Percentiles rank a stretch among this genome's conserved stretches.
Conservation (phyloP, 306 rosid genomes). For the Morella rubra region DNA sequence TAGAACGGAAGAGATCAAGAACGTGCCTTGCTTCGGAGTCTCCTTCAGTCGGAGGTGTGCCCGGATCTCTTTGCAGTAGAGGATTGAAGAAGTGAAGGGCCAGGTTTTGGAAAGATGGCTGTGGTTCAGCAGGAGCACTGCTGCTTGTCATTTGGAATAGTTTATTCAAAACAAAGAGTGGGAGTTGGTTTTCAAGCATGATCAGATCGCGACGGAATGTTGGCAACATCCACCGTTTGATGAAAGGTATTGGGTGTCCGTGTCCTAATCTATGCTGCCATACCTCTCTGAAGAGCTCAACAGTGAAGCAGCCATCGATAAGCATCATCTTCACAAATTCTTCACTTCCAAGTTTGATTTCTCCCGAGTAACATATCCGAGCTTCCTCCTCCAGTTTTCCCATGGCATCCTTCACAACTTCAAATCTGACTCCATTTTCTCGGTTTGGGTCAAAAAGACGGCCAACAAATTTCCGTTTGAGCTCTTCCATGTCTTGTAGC, state of each 20-base stretch:
- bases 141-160: conserved; percentile 30
- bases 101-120: conserved; percentile 14
- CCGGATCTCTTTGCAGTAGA: conserved; percentile 22
- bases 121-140: neutral
- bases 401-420: conserved; percentile 17
- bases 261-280: neutral
- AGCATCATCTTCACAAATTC: conserved; percentile 44
- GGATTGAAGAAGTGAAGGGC: conserved; percentile 38
- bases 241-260: conserved; percentile 3
- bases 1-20: conserved; percentile 39
- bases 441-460: conserved; percentile 20
- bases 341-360: conserved; percentile 21
- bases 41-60: neutral
- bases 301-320: conserved; percentile 36
- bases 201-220: conserved; percentile 34
- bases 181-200: conserved; percentile 56
- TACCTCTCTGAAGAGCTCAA: conserved; percentile 36
- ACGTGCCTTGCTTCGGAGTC: conserved; percentile 20
- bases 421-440: neutral
- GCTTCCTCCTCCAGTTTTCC: conserved; percentile 23
- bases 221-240: conserved; percentile 46
- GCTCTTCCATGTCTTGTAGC: conserved; percentile 21
- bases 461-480: conserved; percentile 21
- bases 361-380: conserved; percentile 27
- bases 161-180: conserved; percentile 33